phyloP scores from a whole-genome alignment of 2,329 filamentous ascomycete genomes.

The Lasiodiplodia citricola region DNA sequence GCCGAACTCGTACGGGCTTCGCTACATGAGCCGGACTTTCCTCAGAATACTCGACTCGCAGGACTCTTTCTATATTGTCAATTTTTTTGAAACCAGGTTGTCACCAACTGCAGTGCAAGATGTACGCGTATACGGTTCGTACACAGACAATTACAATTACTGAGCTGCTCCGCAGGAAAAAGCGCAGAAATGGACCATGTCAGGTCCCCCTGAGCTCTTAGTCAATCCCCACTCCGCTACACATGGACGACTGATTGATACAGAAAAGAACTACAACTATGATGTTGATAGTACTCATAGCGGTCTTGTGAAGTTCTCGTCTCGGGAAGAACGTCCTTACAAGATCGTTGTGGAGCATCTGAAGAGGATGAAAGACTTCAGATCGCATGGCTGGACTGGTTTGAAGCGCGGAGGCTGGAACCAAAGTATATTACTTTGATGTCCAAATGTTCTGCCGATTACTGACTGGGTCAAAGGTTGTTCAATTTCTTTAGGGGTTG shows the following conservation, averaged over 20 bases:
- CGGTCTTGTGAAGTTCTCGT: background rate
- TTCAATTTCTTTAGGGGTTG: background rate
- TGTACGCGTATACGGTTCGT: background rate
- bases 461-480: background rate
- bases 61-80: background rate
- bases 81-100: background rate
- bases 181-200: background rate
- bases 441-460: background rate
- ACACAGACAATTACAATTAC: background rate
- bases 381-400: background rate
- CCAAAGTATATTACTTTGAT: background rate
- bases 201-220: background rate
- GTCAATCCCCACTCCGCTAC: background rate
- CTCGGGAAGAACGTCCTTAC: background rate
- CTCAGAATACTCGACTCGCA: background rate
- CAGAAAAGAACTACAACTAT: background rate
- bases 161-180: background rate
- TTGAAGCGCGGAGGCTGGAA: too few relatives aligned
- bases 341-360: background rate
- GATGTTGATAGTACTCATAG: background rate
- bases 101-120: background rate
- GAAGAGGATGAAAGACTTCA: background rate
- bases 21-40: background rate
- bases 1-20: background rate
- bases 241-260: background rate